Evolutionary conservation across 148 eudicot species (phyloP).

Genomic region (Cornus florida): DNA sequence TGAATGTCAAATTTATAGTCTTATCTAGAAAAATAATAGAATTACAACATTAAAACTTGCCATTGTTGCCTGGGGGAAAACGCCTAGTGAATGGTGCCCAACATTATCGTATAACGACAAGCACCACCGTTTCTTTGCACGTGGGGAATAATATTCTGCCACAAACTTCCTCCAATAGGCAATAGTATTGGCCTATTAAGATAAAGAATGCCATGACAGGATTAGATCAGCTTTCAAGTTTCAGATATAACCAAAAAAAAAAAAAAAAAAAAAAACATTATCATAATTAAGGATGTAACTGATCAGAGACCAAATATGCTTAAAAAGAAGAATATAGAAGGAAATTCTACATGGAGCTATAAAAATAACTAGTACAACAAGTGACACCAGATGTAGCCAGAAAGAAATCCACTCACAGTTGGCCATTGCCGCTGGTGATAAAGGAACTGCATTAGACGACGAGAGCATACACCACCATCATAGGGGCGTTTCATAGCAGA

Average conservation of each 20-base stretch:
- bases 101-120: slow-evolving; percentile 85
- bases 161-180: slow-evolving; percentile 96
- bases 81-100: slow-evolving; percentile 84
- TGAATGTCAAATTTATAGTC: neutral
- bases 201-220: slow-evolving; percentile 11
- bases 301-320: neutral
- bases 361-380: neutral
- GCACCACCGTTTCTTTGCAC: slow-evolving; percentile 98
- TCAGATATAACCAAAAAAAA: neutral
- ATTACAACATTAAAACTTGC: slow-evolving; percentile 36
- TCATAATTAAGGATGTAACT: neutral
- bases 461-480: slow-evolving; percentile 87
- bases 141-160: slow-evolving; percentile 87
- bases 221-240: slow-evolving; percentile 1
- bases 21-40: slow-evolving; percentile 4
- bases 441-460: slow-evolving; percentile 86
- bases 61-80: slow-evolving; percentile 85
- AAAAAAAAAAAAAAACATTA: neutral
- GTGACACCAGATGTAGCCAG: slow-evolving; percentile 7
- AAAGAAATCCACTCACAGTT: slow-evolving; percentile 48
- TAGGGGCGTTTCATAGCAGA: slow-evolving; percentile 61
- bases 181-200: slow-evolving; percentile 70
- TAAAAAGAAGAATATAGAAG: neutral
- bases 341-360: neutral
- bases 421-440: slow-evolving; percentile 91